phyloP scores from a whole-genome alignment of 2,329 filamentous ascomycete genomes.

The Trichoderma cornu-damae region DNA sequence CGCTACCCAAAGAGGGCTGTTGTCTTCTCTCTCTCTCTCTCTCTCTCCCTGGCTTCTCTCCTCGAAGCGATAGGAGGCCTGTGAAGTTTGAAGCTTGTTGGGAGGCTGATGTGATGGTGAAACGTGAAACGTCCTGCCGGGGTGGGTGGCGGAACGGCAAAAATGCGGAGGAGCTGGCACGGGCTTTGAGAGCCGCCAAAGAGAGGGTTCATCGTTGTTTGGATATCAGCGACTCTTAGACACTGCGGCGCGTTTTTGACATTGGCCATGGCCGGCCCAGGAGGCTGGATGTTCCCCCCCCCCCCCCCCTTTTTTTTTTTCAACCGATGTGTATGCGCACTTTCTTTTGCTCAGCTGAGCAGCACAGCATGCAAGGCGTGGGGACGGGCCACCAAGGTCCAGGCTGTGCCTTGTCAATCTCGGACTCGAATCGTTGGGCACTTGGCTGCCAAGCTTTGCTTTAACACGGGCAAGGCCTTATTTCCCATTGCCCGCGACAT shows the following conservation, averaged over 20 bases:
- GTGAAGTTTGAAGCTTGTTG: slow-evolving; percentile 9
- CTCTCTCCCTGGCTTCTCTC: neutral
- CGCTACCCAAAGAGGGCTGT: neutral
- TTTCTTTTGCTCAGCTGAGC: neutral
- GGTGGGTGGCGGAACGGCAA: slow-evolving; percentile 1
- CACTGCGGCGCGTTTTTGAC: no score
- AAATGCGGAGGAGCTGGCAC: neutral
- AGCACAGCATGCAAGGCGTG: no score
- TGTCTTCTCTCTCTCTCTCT: neutral
- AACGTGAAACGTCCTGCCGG: slow-evolving; percentile 5
- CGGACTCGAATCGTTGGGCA: neutral
- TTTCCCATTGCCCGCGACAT: neutral
- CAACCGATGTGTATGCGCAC: no score
- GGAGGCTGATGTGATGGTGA: slow-evolving; percentile 12
- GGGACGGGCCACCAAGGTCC: neutral
- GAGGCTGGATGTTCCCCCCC: no score
- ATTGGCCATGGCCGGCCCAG: no score
- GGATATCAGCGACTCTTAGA: no score
- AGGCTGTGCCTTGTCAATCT: neutral
- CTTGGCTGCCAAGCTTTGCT: neutral
- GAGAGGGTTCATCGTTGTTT: no score
- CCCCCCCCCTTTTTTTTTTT: no score
- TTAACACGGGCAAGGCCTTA: neutral
- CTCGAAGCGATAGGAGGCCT: neutral
- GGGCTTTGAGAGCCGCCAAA: neutral